Conservation (phyloP, 305 asterid genomes). For the Solanum hybrid region DNA sequence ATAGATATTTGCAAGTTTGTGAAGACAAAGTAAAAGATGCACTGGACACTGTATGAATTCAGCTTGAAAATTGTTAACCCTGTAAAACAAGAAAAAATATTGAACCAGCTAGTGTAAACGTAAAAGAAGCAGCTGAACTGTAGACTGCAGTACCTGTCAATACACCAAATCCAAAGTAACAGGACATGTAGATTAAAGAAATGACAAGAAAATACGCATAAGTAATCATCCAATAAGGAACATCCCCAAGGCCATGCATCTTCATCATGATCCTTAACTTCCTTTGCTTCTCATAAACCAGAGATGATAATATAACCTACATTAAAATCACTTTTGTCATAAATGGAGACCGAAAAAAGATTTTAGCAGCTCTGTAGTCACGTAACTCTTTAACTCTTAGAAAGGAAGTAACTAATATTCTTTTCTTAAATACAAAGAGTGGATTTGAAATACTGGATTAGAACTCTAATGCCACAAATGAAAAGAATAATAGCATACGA, state of each 20-base stretch:
- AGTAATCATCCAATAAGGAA: conserved; percentile 20
- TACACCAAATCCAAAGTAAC: conserved; percentile 20
- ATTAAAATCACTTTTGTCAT: not conserved
- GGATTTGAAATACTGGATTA: not conserved
- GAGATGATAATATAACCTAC: conserved; percentile 23
- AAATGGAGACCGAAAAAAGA: not conserved
- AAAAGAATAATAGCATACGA: not conserved
- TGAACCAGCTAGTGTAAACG: not conserved
- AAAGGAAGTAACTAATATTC: not conserved
- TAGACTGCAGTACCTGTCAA: conserved; percentile 10
- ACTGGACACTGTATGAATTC: conserved; percentile 21
- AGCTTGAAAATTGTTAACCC: conserved; percentile 22
- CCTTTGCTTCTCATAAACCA: conserved; percentile 31
- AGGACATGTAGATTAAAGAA: conserved; percentile 17
- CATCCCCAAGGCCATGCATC: conserved; percentile 32
- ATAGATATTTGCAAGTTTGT: conserved; percentile 26
- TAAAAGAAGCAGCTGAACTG: not conserved
- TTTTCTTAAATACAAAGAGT: not conserved
- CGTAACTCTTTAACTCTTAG: not conserved
- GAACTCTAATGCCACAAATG: not conserved
- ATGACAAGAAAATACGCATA: conserved; percentile 23
- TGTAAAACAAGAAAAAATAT: conserved; percentile 7
- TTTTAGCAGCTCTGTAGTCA: not conserved
- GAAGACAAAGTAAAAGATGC: conserved; percentile 22
- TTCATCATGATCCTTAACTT: conserved; percentile 27